Percentiles rank a stretch among this genome's conserved stretches.
Conservation (phyloP, 1,284 basidiomycete species). For the Sparassis latifolia region DNA sequence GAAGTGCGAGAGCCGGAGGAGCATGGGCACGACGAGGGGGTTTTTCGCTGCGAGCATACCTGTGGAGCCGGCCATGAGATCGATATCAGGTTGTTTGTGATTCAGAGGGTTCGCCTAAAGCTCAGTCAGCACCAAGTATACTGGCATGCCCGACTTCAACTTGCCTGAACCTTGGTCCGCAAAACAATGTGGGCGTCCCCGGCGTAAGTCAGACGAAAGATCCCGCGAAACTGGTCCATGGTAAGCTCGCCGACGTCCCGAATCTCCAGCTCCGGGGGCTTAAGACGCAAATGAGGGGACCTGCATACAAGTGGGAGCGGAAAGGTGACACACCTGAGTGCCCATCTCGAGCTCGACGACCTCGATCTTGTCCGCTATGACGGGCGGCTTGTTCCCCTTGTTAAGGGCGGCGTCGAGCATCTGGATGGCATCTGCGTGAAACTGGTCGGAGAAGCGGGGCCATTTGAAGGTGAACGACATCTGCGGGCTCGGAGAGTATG, state of each 20-base stretch:
- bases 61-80: constrained; percentile 64
- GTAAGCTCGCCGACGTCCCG: constrained; percentile 97
- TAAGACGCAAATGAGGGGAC: not conserved
- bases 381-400: constrained; percentile 95
- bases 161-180: constrained; percentile 92
- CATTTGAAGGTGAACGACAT: constrained; percentile 99
- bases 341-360: constrained; percentile 99
- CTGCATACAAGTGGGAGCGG: constrained; percentile 1
- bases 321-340: constrained; percentile 63
- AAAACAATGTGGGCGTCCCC: constrained; percentile 96
- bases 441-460: constrained; percentile 94
- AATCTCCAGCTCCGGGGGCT: constrained; percentile 97
- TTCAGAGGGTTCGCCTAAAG: constrained; percentile 90
- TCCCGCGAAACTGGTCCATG: constrained; percentile 93
- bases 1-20: constrained; percentile 92
- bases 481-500: not conserved
- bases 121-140: not conserved
- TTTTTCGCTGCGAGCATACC: constrained; percentile 91
- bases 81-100: constrained; percentile 80
- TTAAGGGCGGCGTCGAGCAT: constrained; percentile 95
- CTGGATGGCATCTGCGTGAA: constrained; percentile 88
- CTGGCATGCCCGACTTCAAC: constrained; percentile 13
- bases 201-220: constrained; percentile 92
- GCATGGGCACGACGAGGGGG: constrained; percentile 95
- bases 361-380: constrained; percentile 96